Base-by-base conservation (phyloP, 805 yeast species). In the Hanseniaspora occidentalis region DNA sequence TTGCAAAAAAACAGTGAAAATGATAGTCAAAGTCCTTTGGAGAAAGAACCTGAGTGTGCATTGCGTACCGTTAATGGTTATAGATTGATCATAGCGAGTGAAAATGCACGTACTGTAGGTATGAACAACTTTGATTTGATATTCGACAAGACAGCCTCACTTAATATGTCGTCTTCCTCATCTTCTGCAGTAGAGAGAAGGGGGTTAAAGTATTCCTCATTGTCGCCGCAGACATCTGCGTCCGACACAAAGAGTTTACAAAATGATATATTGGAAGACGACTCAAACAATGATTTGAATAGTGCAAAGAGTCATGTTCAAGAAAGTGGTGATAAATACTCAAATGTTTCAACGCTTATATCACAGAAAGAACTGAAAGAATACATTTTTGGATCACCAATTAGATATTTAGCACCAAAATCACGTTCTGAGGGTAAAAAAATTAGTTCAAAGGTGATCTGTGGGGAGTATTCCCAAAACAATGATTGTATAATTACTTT, bases 331-430 rank as follows among this genome's bases (percentile, higher is more conserved):
- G 19, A 18, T 19, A 19, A 13, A 4, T 18, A 17, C 36, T 18
- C 11, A n/a, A 33, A 17, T 23, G 19, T 33, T 18, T 33, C 36
- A 8, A 33, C 22, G 17, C 53, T 51, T 25, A 56, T 58, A 19
- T 49, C 61, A 33, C 51, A 51, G 2, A 54, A 48, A 40, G 61
- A 62, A 35, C 45, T 65, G 35, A 53, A 58, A 40, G 66, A 64
- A 21, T 57, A 61, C 39, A 60, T 62, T 43, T 65, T 65, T 48
- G 68, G 70, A 1, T 64, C 66, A 13, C 60, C 62, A 3, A 50
- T 65, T n/a, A n/a, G 33, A 29, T 29, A 7, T 29, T 29, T 29
- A 18, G 18, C 13, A 48, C 49, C 31, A 13, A 17, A n/a, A 54
- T 53, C 35, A n/a, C n/a, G n/a, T n/a, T n/a, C n/a, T n/a, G n/a